These are phyloP conservation scores for Colletotrichum endophyticum DNA, from an alignment of 2,329 filamentous ascomycete species.

Conservation along the genomic window DNA sequence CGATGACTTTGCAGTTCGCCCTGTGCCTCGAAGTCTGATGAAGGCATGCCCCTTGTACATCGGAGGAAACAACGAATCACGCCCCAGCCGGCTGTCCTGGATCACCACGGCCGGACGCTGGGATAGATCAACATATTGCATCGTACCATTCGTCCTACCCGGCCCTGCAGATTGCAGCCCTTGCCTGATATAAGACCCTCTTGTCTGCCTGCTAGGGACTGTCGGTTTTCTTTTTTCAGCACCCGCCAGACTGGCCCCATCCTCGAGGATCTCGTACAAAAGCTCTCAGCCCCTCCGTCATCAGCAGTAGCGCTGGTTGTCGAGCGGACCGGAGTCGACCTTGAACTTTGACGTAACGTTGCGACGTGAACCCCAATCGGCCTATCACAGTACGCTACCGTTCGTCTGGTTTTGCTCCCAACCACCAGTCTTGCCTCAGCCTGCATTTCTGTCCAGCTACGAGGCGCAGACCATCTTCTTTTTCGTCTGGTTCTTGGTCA, in stretches of 20 bases:
- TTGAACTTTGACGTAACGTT: slow-evolving; percentile 19
- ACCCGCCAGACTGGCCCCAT: neutral
- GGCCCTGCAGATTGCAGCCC: neutral
- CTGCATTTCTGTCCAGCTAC: neutral
- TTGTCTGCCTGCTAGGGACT: neutral
- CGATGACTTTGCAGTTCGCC: neutral
- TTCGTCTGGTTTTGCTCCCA: neutral
- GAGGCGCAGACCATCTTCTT: neutral
- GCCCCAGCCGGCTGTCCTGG: neutral
- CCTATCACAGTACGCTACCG: neutral
- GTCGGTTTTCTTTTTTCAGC: neutral
- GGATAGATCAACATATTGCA: neutral
- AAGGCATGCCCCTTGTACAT: slow-evolving; percentile 5
- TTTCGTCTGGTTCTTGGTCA: neutral
- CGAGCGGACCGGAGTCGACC: neutral
- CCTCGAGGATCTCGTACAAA: neutral
- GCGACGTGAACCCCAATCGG: neutral
- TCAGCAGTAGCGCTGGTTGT: neutral
- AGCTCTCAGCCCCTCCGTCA: slow-evolving; percentile 9
- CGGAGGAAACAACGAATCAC: neutral
- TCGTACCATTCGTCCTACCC: neutral
- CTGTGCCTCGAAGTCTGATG: neutral
- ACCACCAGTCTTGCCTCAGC: neutral
- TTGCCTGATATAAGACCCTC: neutral
- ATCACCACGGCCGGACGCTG: neutral